These are phyloP conservation scores for Xanthoconium separans DNA, from an alignment of 1,284 basidiomycete species.

Conservation along the genomic window DNA sequence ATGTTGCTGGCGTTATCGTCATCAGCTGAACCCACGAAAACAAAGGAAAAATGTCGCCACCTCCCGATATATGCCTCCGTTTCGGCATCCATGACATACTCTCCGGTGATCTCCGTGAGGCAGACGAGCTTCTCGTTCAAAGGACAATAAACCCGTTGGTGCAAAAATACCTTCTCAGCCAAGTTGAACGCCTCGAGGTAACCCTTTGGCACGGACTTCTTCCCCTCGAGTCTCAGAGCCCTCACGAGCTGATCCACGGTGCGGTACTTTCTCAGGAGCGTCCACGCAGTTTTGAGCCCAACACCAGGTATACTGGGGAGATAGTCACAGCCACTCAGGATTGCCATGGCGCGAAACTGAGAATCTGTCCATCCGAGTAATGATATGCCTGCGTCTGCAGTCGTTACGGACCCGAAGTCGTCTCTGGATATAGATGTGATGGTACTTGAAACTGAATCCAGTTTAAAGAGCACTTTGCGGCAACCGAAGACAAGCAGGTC, in stretches of 20 bases:
- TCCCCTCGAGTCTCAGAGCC: constrained; percentile 80
- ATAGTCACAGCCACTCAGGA: constrained; percentile 97
- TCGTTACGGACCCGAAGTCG: constrained; percentile 69
- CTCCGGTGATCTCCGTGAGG: constrained; percentile 57
- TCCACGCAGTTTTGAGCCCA: constrained; percentile 93
- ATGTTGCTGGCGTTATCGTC: constrained; percentile 47
- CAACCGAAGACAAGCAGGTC: constrained; percentile 98
- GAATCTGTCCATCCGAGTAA: constrained; percentile 87
- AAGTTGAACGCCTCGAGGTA: constrained; percentile 74
- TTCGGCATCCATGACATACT: constrained; percentile 54
- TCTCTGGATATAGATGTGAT: constrained; percentile 80
- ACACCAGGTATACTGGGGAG: constrained; percentile 91
- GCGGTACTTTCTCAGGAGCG: constrained; percentile 80
- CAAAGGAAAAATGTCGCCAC: constrained; percentile 38
- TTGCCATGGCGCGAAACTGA: constrained; percentile 94
- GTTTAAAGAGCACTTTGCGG: constrained; percentile 82
- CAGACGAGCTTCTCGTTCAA: constrained; percentile 61
- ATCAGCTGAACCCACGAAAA: constrained; percentile 4
- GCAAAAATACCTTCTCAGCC: constrained; percentile 92
- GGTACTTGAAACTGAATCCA: constrained; percentile 72
- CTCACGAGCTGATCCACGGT: constrained; percentile 87
- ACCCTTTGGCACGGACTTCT: constrained; percentile 74
- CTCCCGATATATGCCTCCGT: constrained; percentile 76
- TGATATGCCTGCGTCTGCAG: constrained; percentile 62
- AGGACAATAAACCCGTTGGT: constrained; percentile 94